Evolutionary conservation across 495 filamentous ascomycete genomes (phyloP).

Genomic region (Pseudomonodictys pantanalensis): DNA sequence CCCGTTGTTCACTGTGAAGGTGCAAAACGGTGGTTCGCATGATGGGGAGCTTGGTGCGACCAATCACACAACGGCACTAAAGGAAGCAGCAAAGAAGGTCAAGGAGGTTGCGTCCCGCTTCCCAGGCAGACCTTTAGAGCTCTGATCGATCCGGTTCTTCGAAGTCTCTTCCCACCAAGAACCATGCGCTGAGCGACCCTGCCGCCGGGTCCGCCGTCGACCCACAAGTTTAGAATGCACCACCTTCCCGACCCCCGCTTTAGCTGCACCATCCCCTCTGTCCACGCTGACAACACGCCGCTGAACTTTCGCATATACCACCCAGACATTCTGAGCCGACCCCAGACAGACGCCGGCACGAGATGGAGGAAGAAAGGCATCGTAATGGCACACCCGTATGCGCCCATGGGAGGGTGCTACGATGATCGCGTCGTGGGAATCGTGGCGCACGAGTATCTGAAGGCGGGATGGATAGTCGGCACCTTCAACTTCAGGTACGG

Average conservation of each 20-base stretch:
- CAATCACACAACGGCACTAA: too few species aligned
- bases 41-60: too few species aligned
- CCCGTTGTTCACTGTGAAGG: too few species aligned
- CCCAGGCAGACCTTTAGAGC: too few species aligned
- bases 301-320: conserved; percentile 83
- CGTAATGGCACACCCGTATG: conserved; percentile 88
- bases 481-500: conserved; percentile 98
- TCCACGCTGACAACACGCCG: conserved; percentile 69
- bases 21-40: too few species aligned
- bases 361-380: conserved; percentile 50
- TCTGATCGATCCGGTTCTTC: too few species aligned
- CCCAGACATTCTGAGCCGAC: conserved; percentile 44
- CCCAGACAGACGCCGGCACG: conserved; percentile 18
- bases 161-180: too few species aligned
- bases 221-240: conserved; percentile 29
- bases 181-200: conserved; percentile 24
- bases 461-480: conserved; percentile 68
- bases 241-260: conserved; percentile 52
- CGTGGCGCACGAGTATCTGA: conserved; percentile 60
- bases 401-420: conserved; percentile 78
- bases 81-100: too few species aligned
- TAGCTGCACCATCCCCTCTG: conserved; percentile 76
- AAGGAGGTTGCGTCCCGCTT: too few species aligned
- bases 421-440: conserved; percentile 75
- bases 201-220: conserved; percentile 13